A percentile compares a stretch with the other conserved stretches of the same genome.
phyloP scores from a whole-genome alignment of 1,284 basidiomycete genomes.

The Cryptococcus deneoformans region DNA sequence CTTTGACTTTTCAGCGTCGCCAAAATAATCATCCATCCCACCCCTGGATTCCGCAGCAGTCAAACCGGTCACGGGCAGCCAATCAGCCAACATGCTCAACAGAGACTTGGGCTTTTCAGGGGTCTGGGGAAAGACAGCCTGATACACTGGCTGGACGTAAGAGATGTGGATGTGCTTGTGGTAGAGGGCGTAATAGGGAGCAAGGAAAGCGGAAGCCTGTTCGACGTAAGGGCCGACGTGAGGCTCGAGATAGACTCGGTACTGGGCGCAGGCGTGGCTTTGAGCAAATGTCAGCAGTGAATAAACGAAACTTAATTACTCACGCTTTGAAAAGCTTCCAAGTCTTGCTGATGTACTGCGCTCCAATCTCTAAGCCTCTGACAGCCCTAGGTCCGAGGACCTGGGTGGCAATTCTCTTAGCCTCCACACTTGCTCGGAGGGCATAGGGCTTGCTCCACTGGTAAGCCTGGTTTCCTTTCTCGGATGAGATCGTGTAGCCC shows the following conservation, averaged over 20 bases:
- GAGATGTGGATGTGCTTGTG: slow-evolving; percentile 22
- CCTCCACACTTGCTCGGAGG: slow-evolving; percentile 23
- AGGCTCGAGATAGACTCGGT: slow-evolving; percentile 21
- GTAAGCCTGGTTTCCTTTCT: slow-evolving; percentile 31
- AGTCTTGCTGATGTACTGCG: slow-evolving; percentile 14
- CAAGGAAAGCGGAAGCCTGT: slow-evolving; percentile 6
- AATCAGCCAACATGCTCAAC: slow-evolving; percentile 38
- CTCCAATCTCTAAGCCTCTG: slow-evolving; percentile 14
- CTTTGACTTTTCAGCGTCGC: slow-evolving; percentile 10
- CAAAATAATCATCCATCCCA: slow-evolving; percentile 20
- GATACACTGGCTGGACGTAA: slow-evolving; percentile 20
- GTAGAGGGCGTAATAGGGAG: slow-evolving; percentile 21
- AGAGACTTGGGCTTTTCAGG: slow-evolving; percentile 26
- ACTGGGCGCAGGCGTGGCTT: slow-evolving; percentile 20
- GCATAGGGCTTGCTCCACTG: slow-evolving; percentile 29
- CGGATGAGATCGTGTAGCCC: slow-evolving; percentile 20
- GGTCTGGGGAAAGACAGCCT: slow-evolving; percentile 26
- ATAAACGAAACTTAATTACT: slow-evolving; percentile 10
- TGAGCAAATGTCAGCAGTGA: neutral
- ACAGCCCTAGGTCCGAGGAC: slow-evolving; percentile 29
- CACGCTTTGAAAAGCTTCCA: slow-evolving; percentile 28
- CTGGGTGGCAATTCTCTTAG: slow-evolving; percentile 25
- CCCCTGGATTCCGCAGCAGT: slow-evolving; percentile 21
- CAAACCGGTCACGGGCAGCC: slow-evolving; percentile 20
- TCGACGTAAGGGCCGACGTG: slow-evolving; percentile 25